Evolutionary conservation across 2,329 filamentous ascomycete species (phyloP).

Genomic region (Nigrograna mackinnonii): DNA sequence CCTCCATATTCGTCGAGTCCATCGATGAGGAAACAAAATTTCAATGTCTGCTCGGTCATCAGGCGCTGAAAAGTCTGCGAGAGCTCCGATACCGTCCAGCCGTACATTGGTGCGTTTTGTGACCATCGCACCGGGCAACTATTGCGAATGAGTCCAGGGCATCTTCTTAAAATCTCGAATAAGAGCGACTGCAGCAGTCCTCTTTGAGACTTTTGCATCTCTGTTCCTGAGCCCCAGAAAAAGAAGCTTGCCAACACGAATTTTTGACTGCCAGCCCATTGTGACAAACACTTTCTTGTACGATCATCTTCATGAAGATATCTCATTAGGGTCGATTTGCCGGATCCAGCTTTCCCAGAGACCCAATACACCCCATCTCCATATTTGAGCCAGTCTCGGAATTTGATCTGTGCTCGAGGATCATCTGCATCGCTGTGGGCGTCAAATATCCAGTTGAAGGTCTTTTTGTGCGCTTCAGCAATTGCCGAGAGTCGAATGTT

Average conservation of each 20-base stretch:
- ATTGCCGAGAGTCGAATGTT: constrained; percentile 1
- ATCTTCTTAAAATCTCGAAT: constrained; percentile 32
- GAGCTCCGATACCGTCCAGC: constrained; percentile 23
- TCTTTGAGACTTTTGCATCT: constrained; percentile 26
- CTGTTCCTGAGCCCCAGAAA: constrained; percentile 47
- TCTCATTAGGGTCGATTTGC: constrained; percentile 53
- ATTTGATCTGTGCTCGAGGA: no score
- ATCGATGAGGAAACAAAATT: constrained; percentile 37
- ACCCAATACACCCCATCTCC: constrained; percentile 21
- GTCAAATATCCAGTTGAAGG: constrained; percentile 1
- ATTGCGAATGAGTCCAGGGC: constrained; percentile 22
- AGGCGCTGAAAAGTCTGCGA: constrained; percentile 27
- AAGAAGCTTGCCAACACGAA: constrained; percentile 48
- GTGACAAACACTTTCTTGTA: constrained; percentile 32
- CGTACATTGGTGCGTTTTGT: constrained; percentile 26
- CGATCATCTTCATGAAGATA: constrained; percentile 30
- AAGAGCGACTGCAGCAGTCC: constrained; percentile 29
- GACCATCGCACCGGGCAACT: constrained; percentile 33
- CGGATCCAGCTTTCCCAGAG: constrained; percentile 47
- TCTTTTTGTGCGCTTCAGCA: constrained; percentile 2
- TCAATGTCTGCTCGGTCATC: constrained; percentile 28
- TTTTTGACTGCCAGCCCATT: constrained; percentile 25
- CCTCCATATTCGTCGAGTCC: constrained; percentile 34
- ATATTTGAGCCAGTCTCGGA: neutral
- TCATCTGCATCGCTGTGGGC: no score